Percentiles rank a stretch among this genome's conserved stretches.
These are phyloP conservation scores for Mycogone perniciosa DNA, from an alignment of 2,329 filamentous ascomycete genomes.

Conservation along the genomic window DNA sequence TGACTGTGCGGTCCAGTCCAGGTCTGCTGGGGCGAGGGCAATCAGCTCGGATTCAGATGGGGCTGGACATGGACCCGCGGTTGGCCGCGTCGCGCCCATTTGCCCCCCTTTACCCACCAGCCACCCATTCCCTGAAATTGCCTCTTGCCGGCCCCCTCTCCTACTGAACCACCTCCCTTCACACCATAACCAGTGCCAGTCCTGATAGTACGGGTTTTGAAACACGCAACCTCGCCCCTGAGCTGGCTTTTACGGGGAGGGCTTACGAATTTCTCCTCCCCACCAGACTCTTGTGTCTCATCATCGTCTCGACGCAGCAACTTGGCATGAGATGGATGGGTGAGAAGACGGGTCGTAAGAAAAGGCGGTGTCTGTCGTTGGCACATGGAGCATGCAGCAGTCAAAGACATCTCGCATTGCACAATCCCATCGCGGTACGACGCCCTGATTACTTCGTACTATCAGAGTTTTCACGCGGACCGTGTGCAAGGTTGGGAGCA, in stretches of 20 bases:
- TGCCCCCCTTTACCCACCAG: slow-evolving; percentile 15
- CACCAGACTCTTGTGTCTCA: slow-evolving; percentile 1
- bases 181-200: slow-evolving; percentile 13
- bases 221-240: slow-evolving; percentile 9
- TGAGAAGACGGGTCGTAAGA: too few relatives aligned
- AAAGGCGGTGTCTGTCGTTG: not conserved
- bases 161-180: slow-evolving; percentile 13
- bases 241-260: not conserved
- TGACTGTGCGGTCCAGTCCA: too few relatives aligned
- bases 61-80: slow-evolving; percentile 17
- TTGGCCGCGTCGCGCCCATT: slow-evolving; percentile 18
- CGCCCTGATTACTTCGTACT: too few relatives aligned
- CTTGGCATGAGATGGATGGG: not conserved
- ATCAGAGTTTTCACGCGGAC: slow-evolving; percentile 15
- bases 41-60: slow-evolving; percentile 11
- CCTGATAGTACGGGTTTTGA: slow-evolving; percentile 11
- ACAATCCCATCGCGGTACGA: slow-evolving; percentile 5
- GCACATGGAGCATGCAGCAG: not conserved
- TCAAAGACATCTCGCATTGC: slow-evolving; percentile 10
- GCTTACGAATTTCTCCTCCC: not conserved
- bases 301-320: not conserved
- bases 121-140: slow-evolving; percentile 21
- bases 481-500: slow-evolving; percentile 5
- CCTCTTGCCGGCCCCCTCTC: slow-evolving; percentile 16
- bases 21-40: slow-evolving; percentile 1